Evolutionary conservation across 2,329 filamentous ascomycete genomes (phyloP).

Genomic region (Pseudohalonectria lignicola): DNA sequence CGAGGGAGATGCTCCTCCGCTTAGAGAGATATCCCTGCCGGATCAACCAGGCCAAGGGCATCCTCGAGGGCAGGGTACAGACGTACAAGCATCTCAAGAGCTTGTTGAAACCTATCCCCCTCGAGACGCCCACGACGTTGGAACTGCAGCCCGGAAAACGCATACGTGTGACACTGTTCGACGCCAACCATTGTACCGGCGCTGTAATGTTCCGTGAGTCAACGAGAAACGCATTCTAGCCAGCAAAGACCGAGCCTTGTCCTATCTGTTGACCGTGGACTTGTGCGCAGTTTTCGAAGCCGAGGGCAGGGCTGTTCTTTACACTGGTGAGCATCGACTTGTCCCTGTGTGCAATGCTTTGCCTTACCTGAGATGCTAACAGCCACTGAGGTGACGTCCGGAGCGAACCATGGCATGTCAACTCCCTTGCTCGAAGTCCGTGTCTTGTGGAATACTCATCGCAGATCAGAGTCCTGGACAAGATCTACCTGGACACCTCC

Average conservation of each 20-base stretch:
- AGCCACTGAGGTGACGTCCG: conserved; percentile 53
- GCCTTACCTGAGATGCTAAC: not conserved
- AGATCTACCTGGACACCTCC: conserved; percentile 83
- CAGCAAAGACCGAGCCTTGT: too few relatives aligned
- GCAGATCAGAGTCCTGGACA: conserved; percentile 59
- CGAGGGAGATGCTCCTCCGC: conserved; percentile 66
- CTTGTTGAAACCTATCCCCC: conserved; percentile 68
- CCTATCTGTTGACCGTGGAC: too few relatives aligned
- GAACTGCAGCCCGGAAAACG: conserved; percentile 57
- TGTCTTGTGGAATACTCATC: conserved; percentile 62
- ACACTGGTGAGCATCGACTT: conserved; percentile 44
- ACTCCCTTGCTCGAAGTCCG: conserved; percentile 59
- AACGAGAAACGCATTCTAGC: too few relatives aligned
- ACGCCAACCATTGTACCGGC: conserved; percentile 87
- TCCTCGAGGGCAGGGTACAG: conserved; percentile 62
- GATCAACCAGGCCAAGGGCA: conserved; percentile 68
- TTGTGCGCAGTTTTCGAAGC: conserved; percentile 56
- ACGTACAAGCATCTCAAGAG: conserved; percentile 68
- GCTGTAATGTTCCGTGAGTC: conserved; percentile 73
- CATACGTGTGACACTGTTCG: conserved; percentile 75
- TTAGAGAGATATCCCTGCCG: conserved; percentile 71
- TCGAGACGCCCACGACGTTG: conserved; percentile 68
- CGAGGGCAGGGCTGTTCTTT: conserved; percentile 60
- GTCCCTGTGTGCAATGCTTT: not conserved
- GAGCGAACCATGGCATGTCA: conserved; percentile 79